A percentile compares a stretch with the other conserved stretches of the same genome.
phyloP scores from a whole-genome alignment of 2,329 filamentous ascomycete genomes.

The Aspergillus aculeatus region DNA sequence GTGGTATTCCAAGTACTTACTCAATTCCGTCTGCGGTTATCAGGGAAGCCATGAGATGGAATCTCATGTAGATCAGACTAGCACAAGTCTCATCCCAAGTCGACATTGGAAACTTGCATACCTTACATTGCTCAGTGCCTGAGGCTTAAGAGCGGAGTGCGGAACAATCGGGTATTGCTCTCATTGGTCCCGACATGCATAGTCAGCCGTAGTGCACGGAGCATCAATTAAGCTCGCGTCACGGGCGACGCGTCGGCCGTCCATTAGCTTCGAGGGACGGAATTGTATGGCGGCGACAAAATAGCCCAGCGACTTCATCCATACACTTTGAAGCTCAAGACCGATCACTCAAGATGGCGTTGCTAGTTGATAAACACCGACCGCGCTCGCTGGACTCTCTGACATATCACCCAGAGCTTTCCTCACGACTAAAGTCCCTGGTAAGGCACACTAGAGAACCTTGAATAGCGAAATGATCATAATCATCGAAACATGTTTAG shows the following conservation, averaged over 20 bases:
- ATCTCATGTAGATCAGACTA: too few relatives aligned
- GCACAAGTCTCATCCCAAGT: too few relatives aligned
- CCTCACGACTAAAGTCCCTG: conserved; percentile 78
- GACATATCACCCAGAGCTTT: conserved; percentile 86
- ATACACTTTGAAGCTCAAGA: not conserved
- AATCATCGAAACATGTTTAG: conserved; percentile 47
- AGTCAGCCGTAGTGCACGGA: conserved; percentile 29
- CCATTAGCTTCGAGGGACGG: conserved; percentile 6
- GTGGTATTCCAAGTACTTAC: too few relatives aligned
- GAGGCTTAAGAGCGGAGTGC: not conserved
- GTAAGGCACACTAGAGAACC: conserved; percentile 49
- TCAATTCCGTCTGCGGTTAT: too few relatives aligned
- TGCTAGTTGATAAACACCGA: conserved; percentile 65
- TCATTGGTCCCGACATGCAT: not conserved
- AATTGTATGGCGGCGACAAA: not conserved
- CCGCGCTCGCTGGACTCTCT: conserved; percentile 56
- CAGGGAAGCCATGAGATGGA: too few relatives aligned
- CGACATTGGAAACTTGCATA: not conserved
- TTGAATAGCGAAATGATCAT: not conserved
- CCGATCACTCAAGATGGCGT: conserved; percentile 52
- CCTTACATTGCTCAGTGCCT: not conserved
- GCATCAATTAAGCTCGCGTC: conserved; percentile 41
- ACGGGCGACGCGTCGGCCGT: conserved; percentile 34
- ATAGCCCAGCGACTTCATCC: not conserved
- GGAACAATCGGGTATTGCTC: not conserved